phyloP scores from a whole-genome alignment of 495 filamentous ascomycete species.

The Hyaloscypha finlandica region DNA sequence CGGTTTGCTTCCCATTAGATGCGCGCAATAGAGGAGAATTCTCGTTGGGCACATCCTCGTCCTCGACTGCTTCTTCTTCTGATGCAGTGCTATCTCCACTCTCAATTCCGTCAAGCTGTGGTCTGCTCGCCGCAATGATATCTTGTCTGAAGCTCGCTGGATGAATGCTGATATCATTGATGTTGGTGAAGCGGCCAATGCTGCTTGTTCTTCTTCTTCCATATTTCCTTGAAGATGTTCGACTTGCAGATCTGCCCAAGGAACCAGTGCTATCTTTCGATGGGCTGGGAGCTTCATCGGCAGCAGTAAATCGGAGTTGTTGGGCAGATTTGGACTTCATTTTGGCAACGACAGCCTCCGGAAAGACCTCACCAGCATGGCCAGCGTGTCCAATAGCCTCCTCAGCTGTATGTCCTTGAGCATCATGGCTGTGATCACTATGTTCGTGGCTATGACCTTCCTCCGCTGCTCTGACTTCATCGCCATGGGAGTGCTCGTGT shows the following conservation, averaged over 20 bases:
- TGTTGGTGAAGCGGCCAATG: conserved; percentile 50
- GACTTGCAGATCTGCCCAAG: conserved; percentile 14
- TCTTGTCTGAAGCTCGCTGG: conserved; percentile 90
- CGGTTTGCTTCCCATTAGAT: conserved; percentile 26
- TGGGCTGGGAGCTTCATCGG: conserved; percentile 5
- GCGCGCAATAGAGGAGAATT: conserved; percentile 42
- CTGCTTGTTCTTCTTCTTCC: conserved; percentile 57
- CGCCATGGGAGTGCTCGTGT: conserved; percentile 44
- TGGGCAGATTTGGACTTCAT: conserved; percentile 23
- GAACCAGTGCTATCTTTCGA: conserved; percentile 25
- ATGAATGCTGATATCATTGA: conserved; percentile 79
- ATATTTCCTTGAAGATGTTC: conserved; percentile 34
- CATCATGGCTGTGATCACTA: conserved; percentile 38
- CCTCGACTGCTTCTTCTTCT: conserved; percentile 40
- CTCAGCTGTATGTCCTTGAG: conserved; percentile 33
- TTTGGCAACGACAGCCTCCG: conserved; percentile 32
- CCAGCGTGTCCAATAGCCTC: conserved; percentile 36
- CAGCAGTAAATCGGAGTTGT: conserved; percentile 21
- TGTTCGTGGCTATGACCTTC: conserved; percentile 42
- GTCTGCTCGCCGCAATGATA: conserved; percentile 76
- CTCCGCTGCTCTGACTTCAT: conserved; percentile 36
- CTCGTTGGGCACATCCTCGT: conserved; percentile 41
- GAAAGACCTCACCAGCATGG: conserved; percentile 51
- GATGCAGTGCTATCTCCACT: conserved; percentile 52
- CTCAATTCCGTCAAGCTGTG: conserved; percentile 51